phyloP scores from a whole-genome alignment of 331 rosid species.

The Saraca asoca region DNA sequence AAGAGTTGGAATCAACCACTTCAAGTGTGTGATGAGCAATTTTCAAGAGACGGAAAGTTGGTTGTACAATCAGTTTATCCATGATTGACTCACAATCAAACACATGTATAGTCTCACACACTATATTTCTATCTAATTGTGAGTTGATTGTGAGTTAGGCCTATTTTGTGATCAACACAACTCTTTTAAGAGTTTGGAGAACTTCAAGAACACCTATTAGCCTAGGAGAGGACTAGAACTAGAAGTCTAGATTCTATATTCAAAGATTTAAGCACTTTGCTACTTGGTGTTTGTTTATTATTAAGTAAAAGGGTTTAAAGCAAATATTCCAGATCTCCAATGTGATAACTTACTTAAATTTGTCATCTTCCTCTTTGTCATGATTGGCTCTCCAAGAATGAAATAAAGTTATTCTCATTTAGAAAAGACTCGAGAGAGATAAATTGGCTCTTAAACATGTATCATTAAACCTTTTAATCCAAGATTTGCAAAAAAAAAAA shows the following conservation, averaged over 20 bases:
- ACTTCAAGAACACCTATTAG: slow-evolving; percentile 37
- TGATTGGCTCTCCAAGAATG: slow-evolving; percentile 44
- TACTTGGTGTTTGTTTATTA: slow-evolving; percentile 36
- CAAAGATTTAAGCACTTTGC: slow-evolving; percentile 42
- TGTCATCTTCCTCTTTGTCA: slow-evolving; percentile 45
- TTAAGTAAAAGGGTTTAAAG: slow-evolving; percentile 49
- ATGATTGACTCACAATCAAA: too few relatives aligned
- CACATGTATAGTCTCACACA: too few relatives aligned
- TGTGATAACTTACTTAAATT: slow-evolving; percentile 64
- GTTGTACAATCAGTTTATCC: background rate
- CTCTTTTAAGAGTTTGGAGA: slow-evolving; percentile 19
- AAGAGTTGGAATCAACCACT: slow-evolving; percentile 20
- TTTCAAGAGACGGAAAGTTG: background rate
- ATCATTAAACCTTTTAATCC: slow-evolving; percentile 61
- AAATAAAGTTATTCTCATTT: slow-evolving; percentile 42
- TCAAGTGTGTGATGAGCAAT: slow-evolving; percentile 14
- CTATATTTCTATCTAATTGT: too few relatives aligned
- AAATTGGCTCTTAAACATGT: slow-evolving; percentile 41
- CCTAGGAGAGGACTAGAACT: slow-evolving; percentile 31
- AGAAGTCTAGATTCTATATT: slow-evolving; percentile 58
- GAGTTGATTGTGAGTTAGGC: too few relatives aligned
- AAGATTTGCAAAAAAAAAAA: slow-evolving; percentile 48
- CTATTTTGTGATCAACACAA: too few relatives aligned
- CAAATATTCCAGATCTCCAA: slow-evolving; percentile 49
- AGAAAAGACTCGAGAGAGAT: slow-evolving; percentile 46